phyloP scores from a whole-genome alignment of 2,329 filamentous ascomycete genomes.

The Hypomyces rosellus region DNA sequence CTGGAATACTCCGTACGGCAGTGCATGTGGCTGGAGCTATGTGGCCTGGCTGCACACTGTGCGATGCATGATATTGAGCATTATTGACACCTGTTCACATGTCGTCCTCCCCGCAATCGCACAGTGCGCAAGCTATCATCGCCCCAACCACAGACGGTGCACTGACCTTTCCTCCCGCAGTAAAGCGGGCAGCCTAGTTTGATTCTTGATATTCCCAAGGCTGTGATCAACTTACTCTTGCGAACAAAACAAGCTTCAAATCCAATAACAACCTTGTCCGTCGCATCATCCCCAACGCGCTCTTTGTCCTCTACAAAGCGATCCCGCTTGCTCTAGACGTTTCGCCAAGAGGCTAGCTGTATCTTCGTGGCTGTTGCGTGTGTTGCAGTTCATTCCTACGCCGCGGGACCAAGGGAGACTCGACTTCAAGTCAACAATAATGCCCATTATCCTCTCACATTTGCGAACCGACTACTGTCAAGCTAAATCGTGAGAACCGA shows the following conservation, averaged over 20 bases:
- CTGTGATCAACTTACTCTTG: constrained; percentile 2
- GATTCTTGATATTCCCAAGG: constrained; percentile 2
- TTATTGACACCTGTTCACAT: neutral
- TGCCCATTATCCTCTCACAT: constrained; percentile 27
- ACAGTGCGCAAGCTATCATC: constrained; percentile 3
- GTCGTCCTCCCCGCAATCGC: neutral
- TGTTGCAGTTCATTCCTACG: constrained; percentile 6
- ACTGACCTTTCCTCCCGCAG: constrained; percentile 6
- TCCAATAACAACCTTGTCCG: neutral
- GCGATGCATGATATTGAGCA: neutral
- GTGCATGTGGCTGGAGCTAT: constrained; percentile 10
- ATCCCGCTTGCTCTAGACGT: neutral
- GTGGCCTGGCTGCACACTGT: neutral
- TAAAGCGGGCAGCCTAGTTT: constrained; percentile 5
- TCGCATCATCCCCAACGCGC: neutral
- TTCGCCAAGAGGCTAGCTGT: neutral
- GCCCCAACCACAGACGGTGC: neutral
- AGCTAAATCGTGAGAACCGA: constrained; percentile 24
- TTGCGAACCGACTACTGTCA: constrained; percentile 23
- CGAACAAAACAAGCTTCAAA: neutral
- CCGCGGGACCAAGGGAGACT: constrained; percentile 6
- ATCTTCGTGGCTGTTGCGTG: constrained; percentile 6
- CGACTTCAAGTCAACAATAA: constrained; percentile 21
- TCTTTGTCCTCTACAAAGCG: neutral
- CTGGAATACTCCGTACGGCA: constrained; percentile 1